These are phyloP conservation scores for Nemania sp. DNA, from an alignment of 2,329 filamentous ascomycete species.

Conservation along the genomic window DNA sequence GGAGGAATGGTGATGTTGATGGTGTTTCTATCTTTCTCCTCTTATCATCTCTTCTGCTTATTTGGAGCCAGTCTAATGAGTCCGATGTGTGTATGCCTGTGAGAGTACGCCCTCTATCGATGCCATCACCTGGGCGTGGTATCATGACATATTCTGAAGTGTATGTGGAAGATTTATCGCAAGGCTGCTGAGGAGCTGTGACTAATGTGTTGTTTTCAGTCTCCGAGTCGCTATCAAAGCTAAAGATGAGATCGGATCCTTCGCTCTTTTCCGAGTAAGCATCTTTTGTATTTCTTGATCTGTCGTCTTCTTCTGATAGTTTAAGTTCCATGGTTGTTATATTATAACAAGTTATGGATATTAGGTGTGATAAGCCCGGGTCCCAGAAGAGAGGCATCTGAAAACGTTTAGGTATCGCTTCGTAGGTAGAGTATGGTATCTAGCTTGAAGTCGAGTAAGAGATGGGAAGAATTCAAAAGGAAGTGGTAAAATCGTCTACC, in stretches of 20 bases:
- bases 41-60: not conserved
- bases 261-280: not conserved
- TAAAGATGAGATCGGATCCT: slow-evolving; percentile 12
- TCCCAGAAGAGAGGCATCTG: not conserved
- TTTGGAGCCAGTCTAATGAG: not conserved
- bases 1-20: not conserved
- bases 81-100: not conserved
- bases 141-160: slow-evolving; percentile 11
- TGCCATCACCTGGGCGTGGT: not conserved
- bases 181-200: not conserved
- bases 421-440: too few species aligned
- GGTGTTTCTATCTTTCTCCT: not conserved
- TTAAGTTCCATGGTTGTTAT: not conserved
- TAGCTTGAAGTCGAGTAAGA: not conserved
- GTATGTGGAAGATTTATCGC: not conserved
- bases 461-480: too few species aligned
- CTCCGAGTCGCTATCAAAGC: slow-evolving; percentile 13
- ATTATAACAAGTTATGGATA: not conserved
- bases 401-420: not conserved
- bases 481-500: too few species aligned
- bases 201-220: not conserved
- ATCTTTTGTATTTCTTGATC: not conserved
- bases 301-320: not conserved
- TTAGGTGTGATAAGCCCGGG: not conserved
- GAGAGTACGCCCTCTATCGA: not conserved